Base-by-base conservation (phyloP, 192 early-diverging fungal species). In the Linnemannia exigua region DNA sequence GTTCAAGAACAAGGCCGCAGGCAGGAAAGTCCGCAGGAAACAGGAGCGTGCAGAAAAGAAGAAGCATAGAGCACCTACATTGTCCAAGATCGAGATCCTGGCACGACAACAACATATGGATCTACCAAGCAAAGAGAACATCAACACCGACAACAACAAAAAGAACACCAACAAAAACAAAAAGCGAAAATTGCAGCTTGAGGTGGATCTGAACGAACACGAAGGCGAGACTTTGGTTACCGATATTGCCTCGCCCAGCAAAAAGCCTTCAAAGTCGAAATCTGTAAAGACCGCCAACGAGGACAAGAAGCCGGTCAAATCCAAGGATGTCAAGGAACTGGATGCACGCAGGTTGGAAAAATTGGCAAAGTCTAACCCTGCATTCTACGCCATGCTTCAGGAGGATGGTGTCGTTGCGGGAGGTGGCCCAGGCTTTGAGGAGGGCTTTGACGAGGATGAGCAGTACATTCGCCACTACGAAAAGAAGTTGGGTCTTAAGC, bases 381-480 rank as follows among this genome's bases (percentile, higher is more conserved):
- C 82, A 2, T 89, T 92, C 31, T 90, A 88, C 35, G 81, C 88
- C 15, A 84, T 92, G 52, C 69, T 92, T 52, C 80, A 89, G 58
- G 78, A 88, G 15, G 89, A 88, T 35, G 79, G 88, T 16, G 67
- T 90, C 1, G 70, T 90, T 15, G 61, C 84, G 19, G 77, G 79
- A 5, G 75, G 71, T 35, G 79, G 81, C 6, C 72, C 66, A 22
- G 80, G 51, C 1, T 33, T 76, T 17, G 74, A 75, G 31, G 77
- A 81, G 15, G 80, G 73, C 15, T 77, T 89, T 50, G 79, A 87
- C 25, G 88, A 92, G 15, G 91, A 92, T 28, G 89, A 92, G 70
- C 89, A 88, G 46, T 88, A 80, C 50, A 90, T 92, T 87, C 88
- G 87, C 22, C 87, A 89, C 61, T 92, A 89, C 77, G 91, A 92